Conservation (phyloP, 2,329 filamentous ascomycete species). For the Claviceps africana region DNA sequence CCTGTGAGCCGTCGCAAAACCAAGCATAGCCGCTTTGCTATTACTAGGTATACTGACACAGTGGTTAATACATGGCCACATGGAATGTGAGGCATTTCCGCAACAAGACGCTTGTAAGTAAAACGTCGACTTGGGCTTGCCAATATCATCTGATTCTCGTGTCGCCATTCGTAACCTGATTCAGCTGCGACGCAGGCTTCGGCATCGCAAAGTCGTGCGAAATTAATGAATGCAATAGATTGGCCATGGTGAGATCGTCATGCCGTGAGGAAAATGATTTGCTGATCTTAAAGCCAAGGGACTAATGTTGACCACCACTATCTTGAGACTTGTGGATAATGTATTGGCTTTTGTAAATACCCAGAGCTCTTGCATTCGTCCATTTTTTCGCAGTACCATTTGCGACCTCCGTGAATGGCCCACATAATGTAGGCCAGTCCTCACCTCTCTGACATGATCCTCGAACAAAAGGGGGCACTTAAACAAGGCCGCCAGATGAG, state of each 20-base stretch:
- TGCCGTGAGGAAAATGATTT: not conserved
- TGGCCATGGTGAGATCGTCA: not conserved
- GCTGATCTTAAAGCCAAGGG: not conserved
- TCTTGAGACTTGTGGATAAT: not conserved
- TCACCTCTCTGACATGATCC: not conserved
- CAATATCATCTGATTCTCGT: too few relatives aligned
- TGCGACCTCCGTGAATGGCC: not conserved
- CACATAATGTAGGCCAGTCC: not conserved
- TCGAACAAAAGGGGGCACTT: not conserved
- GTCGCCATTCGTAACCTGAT: not conserved
- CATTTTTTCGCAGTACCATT: not conserved
- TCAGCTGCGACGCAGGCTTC: not conserved
- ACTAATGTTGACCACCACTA: not conserved
- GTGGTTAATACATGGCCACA: too few relatives aligned
- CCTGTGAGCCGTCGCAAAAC: too few relatives aligned
- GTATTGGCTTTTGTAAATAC: not conserved
- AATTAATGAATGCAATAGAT: not conserved
- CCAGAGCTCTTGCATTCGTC: not conserved
- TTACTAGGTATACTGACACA: too few relatives aligned
- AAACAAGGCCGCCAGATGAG: too few relatives aligned
- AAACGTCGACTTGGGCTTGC: too few relatives aligned
- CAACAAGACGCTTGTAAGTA: too few relatives aligned
- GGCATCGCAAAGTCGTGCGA: not conserved
- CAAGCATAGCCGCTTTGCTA: too few relatives aligned
- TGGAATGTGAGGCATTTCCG: too few relatives aligned